Percentiles rank a stretch among this genome's conserved stretches.
phyloP scores from a whole-genome alignment of 2,329 filamentous ascomycete species.

The Trichothecium sympodiale region DNA sequence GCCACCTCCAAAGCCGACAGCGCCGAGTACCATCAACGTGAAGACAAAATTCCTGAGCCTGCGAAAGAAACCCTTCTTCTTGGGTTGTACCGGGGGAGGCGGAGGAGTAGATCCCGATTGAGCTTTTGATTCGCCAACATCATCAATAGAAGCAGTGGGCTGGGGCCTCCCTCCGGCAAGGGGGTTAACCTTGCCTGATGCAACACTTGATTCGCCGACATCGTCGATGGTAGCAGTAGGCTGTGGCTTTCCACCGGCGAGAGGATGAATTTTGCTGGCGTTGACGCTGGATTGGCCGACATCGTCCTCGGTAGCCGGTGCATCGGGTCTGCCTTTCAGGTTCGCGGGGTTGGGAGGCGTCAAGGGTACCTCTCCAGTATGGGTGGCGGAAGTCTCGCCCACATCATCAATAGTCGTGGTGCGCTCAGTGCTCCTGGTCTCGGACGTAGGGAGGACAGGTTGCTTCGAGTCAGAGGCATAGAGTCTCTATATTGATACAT shows the following conservation, averaged over 20 bases:
- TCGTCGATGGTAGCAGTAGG: slow-evolving; percentile 8
- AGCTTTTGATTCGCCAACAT: slow-evolving; percentile 14
- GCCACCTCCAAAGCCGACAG: slow-evolving; percentile 73
- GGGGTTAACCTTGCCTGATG: slow-evolving; percentile 4
- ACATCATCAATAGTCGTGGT: slow-evolving; percentile 27
- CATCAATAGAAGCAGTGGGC: slow-evolving; percentile 9
- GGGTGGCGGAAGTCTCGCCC: slow-evolving; percentile 18
- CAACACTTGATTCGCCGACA: slow-evolving; percentile 8
- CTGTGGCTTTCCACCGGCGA: slow-evolving; percentile 6
- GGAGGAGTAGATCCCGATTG: slow-evolving; percentile 15
- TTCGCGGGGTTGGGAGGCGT: slow-evolving; percentile 23
- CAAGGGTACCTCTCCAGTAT: slow-evolving; percentile 19
- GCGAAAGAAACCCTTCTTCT: slow-evolving; percentile 56
- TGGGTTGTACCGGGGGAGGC: slow-evolving; percentile 25
- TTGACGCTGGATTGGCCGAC: slow-evolving; percentile 9
- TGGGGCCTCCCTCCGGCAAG: slow-evolving; percentile 6
- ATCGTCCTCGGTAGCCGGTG: slow-evolving; percentile 9
- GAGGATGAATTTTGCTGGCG: slow-evolving; percentile 4
- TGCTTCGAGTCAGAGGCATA: slow-evolving; percentile 31
- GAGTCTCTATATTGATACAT: no score
- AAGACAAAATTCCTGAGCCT: slow-evolving; percentile 69
- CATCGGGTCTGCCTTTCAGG: slow-evolving; percentile 18
- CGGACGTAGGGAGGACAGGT: slow-evolving; percentile 40
- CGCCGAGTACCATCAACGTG: slow-evolving; percentile 64
- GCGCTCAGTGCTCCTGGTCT: slow-evolving; percentile 38